phyloP scores from a whole-genome alignment of 1,284 basidiomycete genomes.

The Melampsora americana region DNA sequence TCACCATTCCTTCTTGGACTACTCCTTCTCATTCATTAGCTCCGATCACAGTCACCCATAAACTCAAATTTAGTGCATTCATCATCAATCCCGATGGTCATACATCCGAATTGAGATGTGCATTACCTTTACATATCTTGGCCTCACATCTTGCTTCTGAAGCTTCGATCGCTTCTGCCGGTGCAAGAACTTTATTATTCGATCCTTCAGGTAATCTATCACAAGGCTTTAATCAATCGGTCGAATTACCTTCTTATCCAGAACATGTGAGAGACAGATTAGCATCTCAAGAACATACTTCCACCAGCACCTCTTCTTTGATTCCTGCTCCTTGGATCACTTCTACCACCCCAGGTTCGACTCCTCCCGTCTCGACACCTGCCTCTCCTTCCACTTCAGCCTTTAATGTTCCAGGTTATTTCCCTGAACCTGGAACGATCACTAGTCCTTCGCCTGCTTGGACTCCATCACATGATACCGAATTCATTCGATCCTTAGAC shows the following conservation, averaged over 20 bases:
- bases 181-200: slow-evolving; percentile 67
- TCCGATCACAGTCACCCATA: slow-evolving; percentile 47
- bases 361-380: slow-evolving; percentile 48
- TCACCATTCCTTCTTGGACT: slow-evolving; percentile 55
- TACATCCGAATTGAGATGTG: slow-evolving; percentile 83
- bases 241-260: slow-evolving; percentile 77
- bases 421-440: slow-evolving; percentile 12
- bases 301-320: slow-evolving; percentile 52
- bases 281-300: slow-evolving; percentile 70
- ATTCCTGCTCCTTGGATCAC: slow-evolving; percentile 49
- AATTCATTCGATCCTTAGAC: slow-evolving; percentile 56
- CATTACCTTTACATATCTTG: slow-evolving; percentile 77
- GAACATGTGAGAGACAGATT: slow-evolving; percentile 84
- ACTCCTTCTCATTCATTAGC: slow-evolving; percentile 60
- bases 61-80: slow-evolving; percentile 56
- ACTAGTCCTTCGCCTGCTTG: slow-evolving; percentile 3
- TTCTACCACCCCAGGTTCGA: slow-evolving; percentile 46
- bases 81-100: slow-evolving; percentile 52
- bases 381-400: slow-evolving; percentile 18
- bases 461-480: slow-evolving; percentile 19
- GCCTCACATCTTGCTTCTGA: slow-evolving; percentile 70
- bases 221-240: slow-evolving; percentile 54
- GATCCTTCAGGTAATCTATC: slow-evolving; percentile 55
- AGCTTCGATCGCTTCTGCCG: slow-evolving; percentile 66
- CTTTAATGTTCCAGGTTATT: not conserved